Evolutionary conservation across 2,329 filamentous ascomycete genomes (phyloP), one percentile per base, ranked within the genome.

Genomic region (Penicillium sclerotigenum): DNA sequence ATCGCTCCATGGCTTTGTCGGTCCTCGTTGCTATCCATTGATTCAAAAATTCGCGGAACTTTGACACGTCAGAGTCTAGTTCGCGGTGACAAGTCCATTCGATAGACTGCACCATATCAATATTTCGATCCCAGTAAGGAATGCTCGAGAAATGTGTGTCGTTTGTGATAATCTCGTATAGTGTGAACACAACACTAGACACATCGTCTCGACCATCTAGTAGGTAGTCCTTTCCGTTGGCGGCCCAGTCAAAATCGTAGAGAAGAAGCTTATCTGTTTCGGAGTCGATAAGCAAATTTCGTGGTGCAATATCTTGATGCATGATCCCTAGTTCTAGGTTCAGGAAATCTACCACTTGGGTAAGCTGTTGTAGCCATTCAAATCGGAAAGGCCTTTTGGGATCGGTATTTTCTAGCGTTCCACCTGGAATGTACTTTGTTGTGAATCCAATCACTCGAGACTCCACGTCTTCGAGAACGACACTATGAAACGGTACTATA

Each of bases 271-370:
- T 61, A 0, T 61, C 16, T 45, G 60, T 63, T 29, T 58, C 28
- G 22, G 63, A 53, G 55, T 70, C 64, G 54, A 71, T 53, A 43
- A 71, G 59, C 9, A 71, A 59, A 59, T 71, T 72, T 20, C 62
- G 63, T 5, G 66, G 68, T 47, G 63, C 62, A 56, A 72, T 66
- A 41, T 72, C 66, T 61, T 72, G 65, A 62, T 73, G 61, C 48
- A 67, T 69, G 41, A 72, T 66, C 11, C 67, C 67, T n/a, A 71
- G 38, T 52, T 59, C 60, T 28, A 62, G 43, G 26, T 63, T 64
- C 0, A 64, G 34, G 16, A 65, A 69, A 59, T 68, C 64, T 28
- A 69, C 60, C 5, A 64, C 16, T 49, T 62, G 26, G 20, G 54
- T 65, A 46, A 67, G 65, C 41, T 68, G 63, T 38, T 62, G 34